phyloP scores from a whole-genome alignment of 148 eudicot genomes.

The Cornus controversa region DNA sequence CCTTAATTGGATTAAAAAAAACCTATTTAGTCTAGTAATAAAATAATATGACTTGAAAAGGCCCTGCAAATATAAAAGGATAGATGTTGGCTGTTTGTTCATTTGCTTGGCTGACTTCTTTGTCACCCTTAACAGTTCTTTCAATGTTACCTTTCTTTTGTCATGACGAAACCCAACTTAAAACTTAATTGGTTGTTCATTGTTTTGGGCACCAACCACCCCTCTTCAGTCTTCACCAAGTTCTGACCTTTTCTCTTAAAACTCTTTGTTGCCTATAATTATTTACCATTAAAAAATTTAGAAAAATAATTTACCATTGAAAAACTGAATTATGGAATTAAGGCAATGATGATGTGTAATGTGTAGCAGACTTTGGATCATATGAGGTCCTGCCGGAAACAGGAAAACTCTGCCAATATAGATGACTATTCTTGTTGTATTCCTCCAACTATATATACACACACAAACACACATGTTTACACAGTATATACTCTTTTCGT shows the following conservation, averaged over 20 bases:
- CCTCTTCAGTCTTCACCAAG: too few relatives aligned
- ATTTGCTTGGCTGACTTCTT: background rate
- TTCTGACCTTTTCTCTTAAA: background rate
- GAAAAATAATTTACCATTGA: too few relatives aligned
- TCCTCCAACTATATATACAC: background rate
- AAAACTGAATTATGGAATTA: background rate
- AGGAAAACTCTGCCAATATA: constrained; percentile 1
- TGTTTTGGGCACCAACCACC: background rate
- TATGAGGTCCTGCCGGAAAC: background rate
- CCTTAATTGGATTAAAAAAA: too few relatives aligned
- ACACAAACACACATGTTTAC: background rate
- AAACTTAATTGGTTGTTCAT: too few relatives aligned
- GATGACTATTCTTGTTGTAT: background rate
- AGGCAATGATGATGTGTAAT: background rate
- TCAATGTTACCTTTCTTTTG: background rate
- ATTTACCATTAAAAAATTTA: too few relatives aligned
- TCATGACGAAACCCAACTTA: too few relatives aligned
- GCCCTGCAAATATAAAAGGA: background rate
- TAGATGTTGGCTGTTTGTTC: too few relatives aligned
- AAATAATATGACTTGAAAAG: background rate
- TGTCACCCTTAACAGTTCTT: background rate
- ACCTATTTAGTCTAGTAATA: background rate
- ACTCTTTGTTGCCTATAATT: background rate
- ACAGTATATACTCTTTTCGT: background rate
- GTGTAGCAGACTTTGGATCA: background rate